Percentiles rank a stretch among this genome's conserved stretches.
phyloP scores from a whole-genome alignment of 129 eudicot species.

The Mikania micrantha region DNA sequence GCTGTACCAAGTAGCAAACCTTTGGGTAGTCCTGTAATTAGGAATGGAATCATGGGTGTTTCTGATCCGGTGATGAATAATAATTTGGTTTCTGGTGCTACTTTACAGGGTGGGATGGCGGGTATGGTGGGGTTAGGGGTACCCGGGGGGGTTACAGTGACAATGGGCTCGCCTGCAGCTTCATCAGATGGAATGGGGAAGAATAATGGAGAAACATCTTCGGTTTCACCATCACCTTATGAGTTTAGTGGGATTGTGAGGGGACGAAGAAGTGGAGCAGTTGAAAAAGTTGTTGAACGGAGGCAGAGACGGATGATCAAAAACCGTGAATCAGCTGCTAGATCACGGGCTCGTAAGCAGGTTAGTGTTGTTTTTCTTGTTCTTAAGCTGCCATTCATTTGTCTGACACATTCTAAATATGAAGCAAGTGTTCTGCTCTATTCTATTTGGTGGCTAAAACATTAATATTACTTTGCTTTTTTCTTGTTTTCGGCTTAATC shows the following conservation, averaged over 20 bases:
- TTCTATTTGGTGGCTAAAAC: background rate
- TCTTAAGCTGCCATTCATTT: background rate
- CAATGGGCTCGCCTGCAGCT: slow-evolving; percentile 65
- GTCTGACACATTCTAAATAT: background rate
- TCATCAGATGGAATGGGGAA: slow-evolving; percentile 79
- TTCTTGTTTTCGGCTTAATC: background rate
- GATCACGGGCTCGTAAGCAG: slow-evolving; percentile 99
- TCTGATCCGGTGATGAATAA: slow-evolving; percentile 21
- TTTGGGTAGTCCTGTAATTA: slow-evolving; percentile 48
- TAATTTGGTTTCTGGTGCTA: slow-evolving; percentile 9
- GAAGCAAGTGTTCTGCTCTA: background rate
- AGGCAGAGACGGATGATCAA: slow-evolving; percentile 96
- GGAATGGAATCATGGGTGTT: slow-evolving; percentile 56
- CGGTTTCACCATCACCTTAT: slow-evolving; percentile 87
- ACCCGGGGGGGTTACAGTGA: slow-evolving; percentile 47
- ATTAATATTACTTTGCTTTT: background rate
- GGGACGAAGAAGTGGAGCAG: slow-evolving; percentile 55
- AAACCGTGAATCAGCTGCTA: slow-evolving; percentile 94
- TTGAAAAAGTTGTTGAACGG: slow-evolving; percentile 88
- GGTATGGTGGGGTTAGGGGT: slow-evolving; percentile 47
- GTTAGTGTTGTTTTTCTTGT: slow-evolving; percentile 25
- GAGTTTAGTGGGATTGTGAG: slow-evolving; percentile 66
- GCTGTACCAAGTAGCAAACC: slow-evolving; percentile 42
- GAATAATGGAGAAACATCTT: slow-evolving; percentile 78
- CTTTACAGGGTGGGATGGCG: slow-evolving; percentile 37